Base-by-base conservation (phyloP, 495 filamentous ascomycete species). In the Penicillium ucsense region DNA sequence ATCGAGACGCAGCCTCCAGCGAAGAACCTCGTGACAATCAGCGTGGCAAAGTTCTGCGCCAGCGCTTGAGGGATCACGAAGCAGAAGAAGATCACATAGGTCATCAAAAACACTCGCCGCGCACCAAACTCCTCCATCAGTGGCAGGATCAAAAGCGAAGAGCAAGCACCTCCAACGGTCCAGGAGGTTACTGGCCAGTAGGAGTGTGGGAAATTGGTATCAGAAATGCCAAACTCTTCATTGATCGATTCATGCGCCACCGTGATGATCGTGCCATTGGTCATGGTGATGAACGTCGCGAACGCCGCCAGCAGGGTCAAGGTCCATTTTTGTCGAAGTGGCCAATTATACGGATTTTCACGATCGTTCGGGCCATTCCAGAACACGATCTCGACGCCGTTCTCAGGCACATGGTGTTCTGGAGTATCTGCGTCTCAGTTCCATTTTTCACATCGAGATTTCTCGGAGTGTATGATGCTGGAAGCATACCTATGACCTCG, bases 261-360 rank as follows among this genome's bases (percentile, higher is more conserved):
- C 1, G 71, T 66, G 55, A 75, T 67, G 38, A 65, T 66, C 1
- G 72, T 75, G 31, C 65, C 69, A 41, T 72, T 73, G 55, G 70
- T 64, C 54, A 65, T 56, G 27, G 62, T 58, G n/a, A 63, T 59
- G 42, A 63, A 68, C 6, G 59, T 65, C 20, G 57, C 48, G 33
- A 66, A 55, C 3, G 52, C 52, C 6, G 61, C 57, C 5, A 62
- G 36, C 3, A 41, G 27, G 1, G 62, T 68, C 3, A 65, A 39
- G 6, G 51, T 52, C 65, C 65, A 68, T 58, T 68, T 68, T 50
- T 71, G 72, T 35, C 63, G 54, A 10, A 60, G 44, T 7, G 81
- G 64, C 81, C 81, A 84, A 62, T 83, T 83, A 64, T 71, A 73
- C 6, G 81, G 81, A 50, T 83, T 81, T 10, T 61, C 66, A 2